Conservation (phyloP, 2,329 filamentous ascomycete species). For the Canariomyces notabilis region DNA sequence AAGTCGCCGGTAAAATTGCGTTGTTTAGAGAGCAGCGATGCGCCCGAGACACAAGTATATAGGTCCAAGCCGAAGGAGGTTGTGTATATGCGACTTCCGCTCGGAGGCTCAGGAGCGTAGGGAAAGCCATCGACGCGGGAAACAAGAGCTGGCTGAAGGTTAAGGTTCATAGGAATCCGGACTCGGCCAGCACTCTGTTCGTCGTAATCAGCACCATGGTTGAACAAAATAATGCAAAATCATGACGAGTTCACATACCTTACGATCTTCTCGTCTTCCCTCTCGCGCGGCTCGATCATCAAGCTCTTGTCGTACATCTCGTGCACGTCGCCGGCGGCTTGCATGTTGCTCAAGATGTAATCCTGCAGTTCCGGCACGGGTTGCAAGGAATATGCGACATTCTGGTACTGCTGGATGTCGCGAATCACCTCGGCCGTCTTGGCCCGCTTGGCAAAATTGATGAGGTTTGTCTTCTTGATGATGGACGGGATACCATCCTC, state of each 20-base stretch:
- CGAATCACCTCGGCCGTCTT: constrained; percentile 98
- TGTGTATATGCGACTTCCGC: neutral
- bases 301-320: constrained; percentile 99
- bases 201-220: neutral
- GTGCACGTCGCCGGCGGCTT: constrained; percentile 89
- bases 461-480: constrained; percentile 92
- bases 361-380: constrained; percentile 89
- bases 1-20: no score
- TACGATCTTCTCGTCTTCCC: constrained; percentile 99
- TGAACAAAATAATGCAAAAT: neutral
- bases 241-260: constrained; percentile 59
- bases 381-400: constrained; percentile 89
- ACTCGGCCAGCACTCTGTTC: constrained; percentile 31
- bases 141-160: neutral
- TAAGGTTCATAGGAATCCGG: constrained; percentile 30
- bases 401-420: constrained; percentile 98
- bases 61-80: no score
- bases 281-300: constrained; percentile 85
- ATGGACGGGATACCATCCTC: constrained; percentile 96
- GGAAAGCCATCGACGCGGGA: no score
- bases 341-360: constrained; percentile 95
- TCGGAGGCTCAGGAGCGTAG: neutral
- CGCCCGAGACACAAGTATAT: no score
- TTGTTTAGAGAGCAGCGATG: no score
- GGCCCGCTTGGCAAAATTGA: constrained; percentile 97